These are phyloP conservation scores for Fusarium torreyae DNA, from an alignment of 2,329 filamentous ascomycete species.

Conservation along the genomic window DNA sequence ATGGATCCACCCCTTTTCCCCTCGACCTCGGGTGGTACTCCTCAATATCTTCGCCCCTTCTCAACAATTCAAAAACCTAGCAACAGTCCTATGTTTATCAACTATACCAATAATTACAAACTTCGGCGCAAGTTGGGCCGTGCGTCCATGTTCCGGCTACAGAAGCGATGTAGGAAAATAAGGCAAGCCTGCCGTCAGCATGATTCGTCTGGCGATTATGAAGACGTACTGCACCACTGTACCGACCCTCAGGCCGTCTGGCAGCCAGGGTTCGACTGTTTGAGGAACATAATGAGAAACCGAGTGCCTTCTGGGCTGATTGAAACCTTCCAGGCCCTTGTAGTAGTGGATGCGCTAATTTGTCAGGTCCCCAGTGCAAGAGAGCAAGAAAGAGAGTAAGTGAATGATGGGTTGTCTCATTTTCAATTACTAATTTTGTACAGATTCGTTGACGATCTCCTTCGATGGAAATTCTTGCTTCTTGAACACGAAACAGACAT, in stretches of 20 bases:
- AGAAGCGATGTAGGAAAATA: conserved; percentile 27
- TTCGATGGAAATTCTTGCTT: conserved; percentile 47
- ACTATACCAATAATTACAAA: conserved; percentile 26
- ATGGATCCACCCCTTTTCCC: neutral
- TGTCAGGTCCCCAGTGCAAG: conserved; percentile 21
- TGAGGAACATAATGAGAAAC: conserved; percentile 39
- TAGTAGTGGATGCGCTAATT: conserved; percentile 44
- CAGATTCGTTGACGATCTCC: conserved; percentile 49
- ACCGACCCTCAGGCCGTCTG: conserved; percentile 11
- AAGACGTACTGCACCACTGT: conserved; percentile 21
- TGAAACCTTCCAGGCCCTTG: conserved; percentile 32
- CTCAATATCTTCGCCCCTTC: neutral
- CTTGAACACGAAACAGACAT: conserved; percentile 24
- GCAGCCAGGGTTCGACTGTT: conserved; percentile 29
- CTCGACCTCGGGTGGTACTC: neutral
- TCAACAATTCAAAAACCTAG: neutral
- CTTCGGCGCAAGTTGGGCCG: conserved; percentile 24
- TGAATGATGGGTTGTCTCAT: neutral
- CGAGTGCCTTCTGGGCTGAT: conserved; percentile 21
- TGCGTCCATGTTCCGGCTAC: conserved; percentile 23
- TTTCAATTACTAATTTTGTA: conserved; percentile 6
- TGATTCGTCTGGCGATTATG: conserved; percentile 1
- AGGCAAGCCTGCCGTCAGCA: conserved; percentile 8
- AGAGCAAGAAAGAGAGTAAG: conserved; percentile 30
- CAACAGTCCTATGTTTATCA: conserved; percentile 13